Percentiles rank a stretch among this genome's conserved stretches.
phyloP scores from a whole-genome alignment of 352 stramenopile genomes.

The Halophytophthora polymorphica region DNA sequence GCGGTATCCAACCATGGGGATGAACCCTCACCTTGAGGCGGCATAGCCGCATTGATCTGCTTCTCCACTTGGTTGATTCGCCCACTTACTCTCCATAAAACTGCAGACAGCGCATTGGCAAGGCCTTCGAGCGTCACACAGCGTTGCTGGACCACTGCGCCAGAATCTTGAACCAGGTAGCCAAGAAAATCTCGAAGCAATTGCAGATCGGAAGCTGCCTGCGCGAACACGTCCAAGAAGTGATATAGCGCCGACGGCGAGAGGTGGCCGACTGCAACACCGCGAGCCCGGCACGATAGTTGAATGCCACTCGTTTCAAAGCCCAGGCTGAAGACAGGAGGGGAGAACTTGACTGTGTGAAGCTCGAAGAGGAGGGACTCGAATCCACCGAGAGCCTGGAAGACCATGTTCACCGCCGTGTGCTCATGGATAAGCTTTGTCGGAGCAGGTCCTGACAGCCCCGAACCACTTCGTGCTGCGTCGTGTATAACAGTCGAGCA shows the following conservation, averaged over 20 bases:
- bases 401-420: conserved; percentile 43
- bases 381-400: conserved; percentile 55
- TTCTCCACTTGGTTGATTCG: conserved; percentile 25
- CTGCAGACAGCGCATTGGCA: conserved; percentile 33
- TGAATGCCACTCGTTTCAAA: conserved; percentile 23
- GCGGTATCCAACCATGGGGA: conserved; percentile 24
- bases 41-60: conserved; percentile 1
- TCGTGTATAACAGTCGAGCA: conserved; percentile 26
- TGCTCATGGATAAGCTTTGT: conserved; percentile 44
- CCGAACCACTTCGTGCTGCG: neutral
- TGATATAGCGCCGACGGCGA: conserved; percentile 38
- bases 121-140: conserved; percentile 50
- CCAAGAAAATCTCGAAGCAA: conserved; percentile 40
- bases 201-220: conserved; percentile 43
- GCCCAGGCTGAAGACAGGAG: conserved; percentile 33
- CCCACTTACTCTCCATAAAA: conserved; percentile 23
- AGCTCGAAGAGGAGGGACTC: conserved; percentile 54
- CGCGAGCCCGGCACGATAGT: conserved; percentile 19
- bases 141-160: conserved; percentile 12
- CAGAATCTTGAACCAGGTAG: conserved; percentile 17
- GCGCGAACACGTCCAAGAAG: conserved; percentile 29
- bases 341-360: conserved; percentile 2
- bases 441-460: conserved; percentile 6
- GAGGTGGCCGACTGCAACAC: conserved; percentile 41
- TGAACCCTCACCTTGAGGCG: conserved; percentile 4